Evolutionary conservation across 768 basidiomycete genomes (phyloP).

Genomic region (Boletus sensibilis): DNA sequence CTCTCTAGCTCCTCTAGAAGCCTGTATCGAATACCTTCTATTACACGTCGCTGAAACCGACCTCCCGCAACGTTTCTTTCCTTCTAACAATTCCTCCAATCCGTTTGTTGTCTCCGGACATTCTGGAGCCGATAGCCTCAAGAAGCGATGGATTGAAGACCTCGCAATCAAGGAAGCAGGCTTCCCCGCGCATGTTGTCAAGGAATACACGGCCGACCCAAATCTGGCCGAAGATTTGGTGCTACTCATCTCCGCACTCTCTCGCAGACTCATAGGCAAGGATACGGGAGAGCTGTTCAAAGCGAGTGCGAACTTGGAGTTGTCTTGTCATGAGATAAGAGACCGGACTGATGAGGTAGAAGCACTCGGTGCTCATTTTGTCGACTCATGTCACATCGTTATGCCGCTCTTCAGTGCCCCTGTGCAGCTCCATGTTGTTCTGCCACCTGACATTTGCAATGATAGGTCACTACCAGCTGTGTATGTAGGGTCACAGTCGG

Average conservation of each 20-base stretch:
- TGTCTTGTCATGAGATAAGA: conserved; percentile 13
- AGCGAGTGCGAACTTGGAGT: conserved; percentile 29
- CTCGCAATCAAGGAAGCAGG: conserved; percentile 81
- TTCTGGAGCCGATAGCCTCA: conserved; percentile 60
- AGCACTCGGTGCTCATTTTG: conserved; percentile 55
- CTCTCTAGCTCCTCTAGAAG: conserved; percentile 63
- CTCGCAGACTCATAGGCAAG: conserved; percentile 53
- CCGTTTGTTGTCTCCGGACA: conserved; percentile 68
- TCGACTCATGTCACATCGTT: conserved; percentile 46
- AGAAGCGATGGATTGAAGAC: conserved; percentile 77
- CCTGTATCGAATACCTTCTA: conserved; percentile 81
- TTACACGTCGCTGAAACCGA: conserved; percentile 86
- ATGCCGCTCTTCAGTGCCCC: conserved; percentile 66
- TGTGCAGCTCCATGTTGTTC: conserved; percentile 64
- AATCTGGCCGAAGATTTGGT: conserved; percentile 49
- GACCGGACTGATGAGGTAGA: conserved; percentile 42
- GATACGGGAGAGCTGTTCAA: conserved; percentile 31
- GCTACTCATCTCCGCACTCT: conserved; percentile 53
- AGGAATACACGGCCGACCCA: conserved; percentile 44
- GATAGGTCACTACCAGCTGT: conserved; percentile 59
- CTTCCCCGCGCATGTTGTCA: conserved; percentile 72
- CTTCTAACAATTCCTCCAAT: conserved; percentile 61
- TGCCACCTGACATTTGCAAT: conserved; percentile 40
- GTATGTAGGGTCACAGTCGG: conserved; percentile 66
- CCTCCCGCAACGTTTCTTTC: conserved; percentile 70